These are phyloP conservation scores for Phialophora tarda DNA, from an alignment of 2,329 filamentous ascomycete species.

Conservation along the genomic window DNA sequence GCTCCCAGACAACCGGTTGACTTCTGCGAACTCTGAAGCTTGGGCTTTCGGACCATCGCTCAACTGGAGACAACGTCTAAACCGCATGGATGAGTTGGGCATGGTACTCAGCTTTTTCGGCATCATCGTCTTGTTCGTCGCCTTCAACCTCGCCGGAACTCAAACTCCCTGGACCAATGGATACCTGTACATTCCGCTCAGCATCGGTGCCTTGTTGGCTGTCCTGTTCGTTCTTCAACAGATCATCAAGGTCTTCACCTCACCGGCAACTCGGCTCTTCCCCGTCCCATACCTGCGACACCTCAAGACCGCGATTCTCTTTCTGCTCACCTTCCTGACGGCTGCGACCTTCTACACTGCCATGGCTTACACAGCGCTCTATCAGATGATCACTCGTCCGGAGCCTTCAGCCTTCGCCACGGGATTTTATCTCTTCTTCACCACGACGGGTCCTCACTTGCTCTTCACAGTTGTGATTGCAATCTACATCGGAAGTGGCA, in stretches of 20 bases:
- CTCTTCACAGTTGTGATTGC: slow-evolving; percentile 23
- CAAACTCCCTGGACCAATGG: slow-evolving; percentile 18
- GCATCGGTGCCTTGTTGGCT: slow-evolving; percentile 14
- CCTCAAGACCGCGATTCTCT: slow-evolving; percentile 26
- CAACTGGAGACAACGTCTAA: slow-evolving; percentile 10
- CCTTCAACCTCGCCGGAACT: slow-evolving; percentile 31
- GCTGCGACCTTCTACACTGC: slow-evolving; percentile 25
- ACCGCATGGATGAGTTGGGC: slow-evolving; percentile 24
- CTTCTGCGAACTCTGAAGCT: slow-evolving; percentile 5
- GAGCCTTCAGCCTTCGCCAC: slow-evolving; percentile 21
- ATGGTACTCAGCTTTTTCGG: slow-evolving; percentile 26
- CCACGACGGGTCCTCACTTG: slow-evolving; percentile 26
- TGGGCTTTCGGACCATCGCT: slow-evolving; percentile 16
- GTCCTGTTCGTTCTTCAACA: slow-evolving; percentile 28
- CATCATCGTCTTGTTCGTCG: slow-evolving; percentile 27
- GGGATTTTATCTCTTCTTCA: slow-evolving; percentile 30
- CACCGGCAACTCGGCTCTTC: slow-evolving; percentile 21
- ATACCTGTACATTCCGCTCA: slow-evolving; percentile 23
- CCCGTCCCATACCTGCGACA: slow-evolving; percentile 20
- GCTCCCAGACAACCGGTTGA: slow-evolving; percentile 22
- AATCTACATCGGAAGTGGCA: slow-evolving; percentile 29
- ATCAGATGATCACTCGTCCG: slow-evolving; percentile 28
- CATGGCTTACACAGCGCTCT: slow-evolving; percentile 28
- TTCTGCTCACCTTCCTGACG: slow-evolving; percentile 25
- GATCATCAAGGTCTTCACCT: slow-evolving; percentile 9